These are phyloP conservation scores for Cercophora newfieldiana DNA, from an alignment of 495 filamentous ascomycete genomes.

Conservation along the genomic window DNA sequence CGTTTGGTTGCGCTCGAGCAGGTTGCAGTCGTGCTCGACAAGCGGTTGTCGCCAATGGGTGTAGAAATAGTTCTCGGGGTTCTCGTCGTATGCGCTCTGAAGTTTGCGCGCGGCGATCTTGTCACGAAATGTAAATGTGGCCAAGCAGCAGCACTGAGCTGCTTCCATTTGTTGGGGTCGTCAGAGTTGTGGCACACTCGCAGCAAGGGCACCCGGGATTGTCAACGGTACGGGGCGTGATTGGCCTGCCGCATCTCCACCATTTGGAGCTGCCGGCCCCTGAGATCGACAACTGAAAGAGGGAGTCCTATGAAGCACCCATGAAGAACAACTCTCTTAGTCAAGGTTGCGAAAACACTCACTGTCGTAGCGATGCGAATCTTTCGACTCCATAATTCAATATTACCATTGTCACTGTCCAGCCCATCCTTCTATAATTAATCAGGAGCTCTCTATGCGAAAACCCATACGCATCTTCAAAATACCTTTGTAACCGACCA, in stretches of 20 bases:
- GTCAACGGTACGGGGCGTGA: not conserved
- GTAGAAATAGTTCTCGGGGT: not conserved
- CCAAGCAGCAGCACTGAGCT: not conserved
- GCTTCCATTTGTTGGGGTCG: not conserved
- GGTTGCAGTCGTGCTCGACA: not conserved
- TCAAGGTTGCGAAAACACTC: not conserved
- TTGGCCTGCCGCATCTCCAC: conserved; percentile 1
- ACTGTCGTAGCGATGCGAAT: too few relatives aligned
- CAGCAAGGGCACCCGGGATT: not conserved
- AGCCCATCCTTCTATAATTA: too few relatives aligned
- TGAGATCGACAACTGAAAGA: not conserved
- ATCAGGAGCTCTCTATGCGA: not conserved
- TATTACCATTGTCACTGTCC: too few relatives aligned
- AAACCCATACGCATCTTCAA: not conserved
- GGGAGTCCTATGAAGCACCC: not conserved
- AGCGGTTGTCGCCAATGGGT: not conserved
- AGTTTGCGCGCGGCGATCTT: not conserved
- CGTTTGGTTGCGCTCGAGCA: not conserved
- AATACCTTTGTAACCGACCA: not conserved
- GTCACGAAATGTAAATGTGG: not conserved
- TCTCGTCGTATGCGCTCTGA: not conserved
- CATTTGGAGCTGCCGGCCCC: not conserved
- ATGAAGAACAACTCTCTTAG: not conserved
- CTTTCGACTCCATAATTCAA: too few relatives aligned
- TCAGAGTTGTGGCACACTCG: not conserved